phyloP scores from a whole-genome alignment of 2,329 filamentous ascomycete genomes.

The Kalmusia sp. region DNA sequence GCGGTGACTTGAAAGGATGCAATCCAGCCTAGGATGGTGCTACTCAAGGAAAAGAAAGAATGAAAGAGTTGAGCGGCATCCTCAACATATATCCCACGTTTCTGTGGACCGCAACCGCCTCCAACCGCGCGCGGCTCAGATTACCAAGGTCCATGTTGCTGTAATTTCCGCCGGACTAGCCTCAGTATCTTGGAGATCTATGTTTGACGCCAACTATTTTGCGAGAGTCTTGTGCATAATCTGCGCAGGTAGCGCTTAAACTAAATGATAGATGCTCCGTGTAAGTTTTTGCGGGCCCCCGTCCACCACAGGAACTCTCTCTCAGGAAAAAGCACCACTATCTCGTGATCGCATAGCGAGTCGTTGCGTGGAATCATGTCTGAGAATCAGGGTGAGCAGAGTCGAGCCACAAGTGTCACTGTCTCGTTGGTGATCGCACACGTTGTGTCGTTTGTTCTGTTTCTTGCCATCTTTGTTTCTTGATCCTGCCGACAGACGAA shows the following conservation, averaged over 20 bases:
- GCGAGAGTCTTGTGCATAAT: background rate
- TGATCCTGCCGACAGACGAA: background rate
- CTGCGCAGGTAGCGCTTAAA: background rate
- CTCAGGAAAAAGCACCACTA: background rate
- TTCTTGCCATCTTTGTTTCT: slow-evolving; percentile 4
- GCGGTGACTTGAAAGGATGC: slow-evolving; percentile 14
- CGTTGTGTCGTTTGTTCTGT: slow-evolving; percentile 6
- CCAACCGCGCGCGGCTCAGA: slow-evolving; percentile 8
- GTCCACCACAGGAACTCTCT: slow-evolving; percentile 2
- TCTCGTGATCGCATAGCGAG: background rate
- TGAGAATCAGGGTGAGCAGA: no score
- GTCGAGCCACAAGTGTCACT: background rate
- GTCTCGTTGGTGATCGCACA: background rate
- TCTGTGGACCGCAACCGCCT: background rate
- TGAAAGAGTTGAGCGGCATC: slow-evolving; percentile 8
- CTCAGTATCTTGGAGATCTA: slow-evolving; percentile 14
- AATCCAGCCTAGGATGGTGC: slow-evolving; percentile 11
- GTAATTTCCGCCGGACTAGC: slow-evolving; percentile 13
- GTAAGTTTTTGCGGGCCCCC: no score
- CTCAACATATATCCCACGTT: slow-evolving; percentile 13
- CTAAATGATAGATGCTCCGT: slow-evolving; percentile 9
- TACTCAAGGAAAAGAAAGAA: slow-evolving; percentile 7
- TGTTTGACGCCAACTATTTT: slow-evolving; percentile 14
- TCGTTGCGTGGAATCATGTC: background rate
- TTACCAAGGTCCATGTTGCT: slow-evolving; percentile 4